Evolutionary conservation across 495 filamentous ascomycete species (phyloP).

Genomic region (Daldinia loculata): DNA sequence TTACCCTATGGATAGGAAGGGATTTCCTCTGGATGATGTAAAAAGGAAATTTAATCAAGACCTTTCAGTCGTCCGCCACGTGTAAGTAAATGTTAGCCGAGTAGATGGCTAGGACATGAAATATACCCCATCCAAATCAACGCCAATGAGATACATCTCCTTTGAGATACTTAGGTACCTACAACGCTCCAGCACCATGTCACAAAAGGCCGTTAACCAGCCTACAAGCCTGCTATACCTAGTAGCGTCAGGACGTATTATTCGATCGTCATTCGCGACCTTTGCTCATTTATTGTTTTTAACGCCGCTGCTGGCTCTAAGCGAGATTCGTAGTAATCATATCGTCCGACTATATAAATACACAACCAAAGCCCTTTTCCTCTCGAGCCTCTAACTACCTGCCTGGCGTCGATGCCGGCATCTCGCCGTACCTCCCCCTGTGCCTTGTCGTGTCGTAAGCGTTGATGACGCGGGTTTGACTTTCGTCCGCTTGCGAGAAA

Average conservation of each 20-base stretch:
- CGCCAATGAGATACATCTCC: background rate
- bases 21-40: no score
- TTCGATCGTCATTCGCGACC: background rate
- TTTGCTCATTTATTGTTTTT: constrained; percentile 10
- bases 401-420: constrained; percentile 73
- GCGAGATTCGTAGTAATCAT: constrained; percentile 32
- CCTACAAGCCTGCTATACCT: background rate
- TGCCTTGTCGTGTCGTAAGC: constrained; percentile 96
- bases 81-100: background rate
- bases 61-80: background rate
- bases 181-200: background rate
- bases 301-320: background rate
- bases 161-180: background rate
- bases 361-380: constrained; percentile 7
- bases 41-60: background rate
- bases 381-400: constrained; percentile 32
- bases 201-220: background rate
- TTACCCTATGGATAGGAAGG: background rate
- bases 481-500: constrained; percentile 97
- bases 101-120: background rate
- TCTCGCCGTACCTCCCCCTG: constrained; percentile 93
- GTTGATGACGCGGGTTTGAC: constrained; percentile 89
- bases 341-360: constrained; percentile 32
- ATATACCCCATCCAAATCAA: background rate
- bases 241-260: background rate